Percentiles rank a stretch among this genome's conserved stretches.
These are phyloP conservation scores for Lyophyllum shimeji DNA, from an alignment of 768 basidiomycete species.

Conservation along the genomic window DNA sequence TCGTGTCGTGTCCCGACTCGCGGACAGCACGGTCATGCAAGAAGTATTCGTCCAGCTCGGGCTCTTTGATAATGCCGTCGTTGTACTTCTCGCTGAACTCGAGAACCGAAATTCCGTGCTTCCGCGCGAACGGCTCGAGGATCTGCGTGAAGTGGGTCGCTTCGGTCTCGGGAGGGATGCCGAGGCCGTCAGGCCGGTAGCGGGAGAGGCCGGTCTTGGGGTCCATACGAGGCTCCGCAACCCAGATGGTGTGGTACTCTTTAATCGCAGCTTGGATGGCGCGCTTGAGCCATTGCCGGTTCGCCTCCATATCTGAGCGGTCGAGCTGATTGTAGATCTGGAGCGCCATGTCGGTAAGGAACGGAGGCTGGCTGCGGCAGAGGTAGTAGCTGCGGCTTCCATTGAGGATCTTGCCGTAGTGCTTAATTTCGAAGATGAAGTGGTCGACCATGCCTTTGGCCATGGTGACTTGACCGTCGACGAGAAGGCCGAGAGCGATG, in stretches of 20 bases:
- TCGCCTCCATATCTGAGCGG: conserved; percentile 73
- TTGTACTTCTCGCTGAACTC: conserved; percentile 99
- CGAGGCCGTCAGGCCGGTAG: conserved; percentile 90
- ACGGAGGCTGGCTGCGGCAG: conserved; percentile 94
- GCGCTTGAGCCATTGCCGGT: conserved; percentile 90
- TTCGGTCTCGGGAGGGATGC: conserved; percentile 98
- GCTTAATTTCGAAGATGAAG: conserved; percentile 98
- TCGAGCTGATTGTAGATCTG: conserved; percentile 98
- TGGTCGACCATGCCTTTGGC: conserved; percentile 99
- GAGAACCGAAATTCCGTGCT: conserved; percentile 88
- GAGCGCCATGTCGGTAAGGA: conserved; percentile 97
- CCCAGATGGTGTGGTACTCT: conserved; percentile 98
- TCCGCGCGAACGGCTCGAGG: conserved; percentile 90
- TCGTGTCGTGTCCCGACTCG: conserved; percentile 95
- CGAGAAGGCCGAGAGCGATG: conserved; percentile 88
- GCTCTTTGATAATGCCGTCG: conserved; percentile 78
- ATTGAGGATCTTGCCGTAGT: conserved; percentile 96
- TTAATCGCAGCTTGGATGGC: conserved; percentile 98
- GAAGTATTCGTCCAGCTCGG: conserved; percentile 94
- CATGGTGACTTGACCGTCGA: conserved; percentile 92
- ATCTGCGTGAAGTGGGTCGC: conserved; percentile 98
- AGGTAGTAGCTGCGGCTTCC: conserved; percentile 96
- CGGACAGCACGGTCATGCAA: conserved; percentile 94
- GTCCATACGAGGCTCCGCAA: conserved; percentile 92
- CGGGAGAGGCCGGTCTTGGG: conserved; percentile 92